Evolutionary conservation across 345 rosid species (phyloP).

Genomic region (Barbarea vulgaris): DNA sequence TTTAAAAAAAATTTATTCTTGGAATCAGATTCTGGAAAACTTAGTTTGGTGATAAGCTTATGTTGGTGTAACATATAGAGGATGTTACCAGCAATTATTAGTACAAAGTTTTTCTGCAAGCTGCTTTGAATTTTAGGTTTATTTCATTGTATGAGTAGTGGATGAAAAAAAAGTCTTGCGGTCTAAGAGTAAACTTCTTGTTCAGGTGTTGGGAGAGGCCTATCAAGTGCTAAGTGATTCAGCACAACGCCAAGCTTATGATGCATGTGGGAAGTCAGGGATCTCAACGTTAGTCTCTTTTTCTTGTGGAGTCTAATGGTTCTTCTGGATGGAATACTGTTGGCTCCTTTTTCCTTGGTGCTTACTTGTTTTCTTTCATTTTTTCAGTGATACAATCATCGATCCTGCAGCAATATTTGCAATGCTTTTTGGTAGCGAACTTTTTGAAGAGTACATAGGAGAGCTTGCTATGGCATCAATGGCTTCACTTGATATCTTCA

Average conservation of each 20-base stretch:
- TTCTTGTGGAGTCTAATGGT: constrained; percentile 18
- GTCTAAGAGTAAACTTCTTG: constrained; percentile 4
- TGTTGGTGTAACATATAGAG: background rate
- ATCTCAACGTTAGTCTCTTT: constrained; percentile 79
- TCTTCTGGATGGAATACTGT: constrained; percentile 17
- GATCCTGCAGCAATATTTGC: constrained; percentile 98
- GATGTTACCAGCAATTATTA: background rate
- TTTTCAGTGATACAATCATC: constrained; percentile 80
- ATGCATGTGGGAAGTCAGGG: constrained; percentile 90
- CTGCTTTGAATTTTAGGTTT: background rate
- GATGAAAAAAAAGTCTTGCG: background rate
- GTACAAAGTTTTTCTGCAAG: background rate
- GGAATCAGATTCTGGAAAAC: background rate
- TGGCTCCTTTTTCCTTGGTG: background rate
- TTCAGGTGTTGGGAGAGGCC: constrained; percentile 92
- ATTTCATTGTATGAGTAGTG: background rate
- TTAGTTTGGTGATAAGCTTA: constrained; percentile 14
- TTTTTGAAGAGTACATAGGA: constrained; percentile 92
- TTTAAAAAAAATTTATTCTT: background rate
- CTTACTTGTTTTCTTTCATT: constrained; percentile 29
- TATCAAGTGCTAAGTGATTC: constrained; percentile 97
- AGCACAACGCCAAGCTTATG: constrained; percentile 90
- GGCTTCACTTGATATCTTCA: constrained; percentile 91
- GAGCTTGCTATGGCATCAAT: constrained; percentile 99
- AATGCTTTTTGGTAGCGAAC: constrained; percentile 98